Evolutionary conservation across 2,329 filamentous ascomycete species (phyloP).

Genomic region (Verticillium klebahnii): DNA sequence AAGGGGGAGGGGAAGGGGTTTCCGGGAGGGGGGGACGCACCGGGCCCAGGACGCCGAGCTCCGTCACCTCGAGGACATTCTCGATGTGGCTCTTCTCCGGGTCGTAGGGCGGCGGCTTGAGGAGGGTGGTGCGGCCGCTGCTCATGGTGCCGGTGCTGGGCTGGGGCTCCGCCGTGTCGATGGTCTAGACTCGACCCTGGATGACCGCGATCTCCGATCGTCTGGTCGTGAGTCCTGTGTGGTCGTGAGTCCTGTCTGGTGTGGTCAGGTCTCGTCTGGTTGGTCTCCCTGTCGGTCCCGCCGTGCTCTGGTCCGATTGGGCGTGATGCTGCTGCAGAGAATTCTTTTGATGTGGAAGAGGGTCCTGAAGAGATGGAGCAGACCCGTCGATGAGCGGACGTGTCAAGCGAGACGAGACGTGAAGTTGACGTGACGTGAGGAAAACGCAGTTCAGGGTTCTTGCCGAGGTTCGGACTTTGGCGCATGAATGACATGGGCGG

Average conservation of each 20-base stretch:
- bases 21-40: conserved; percentile 39
- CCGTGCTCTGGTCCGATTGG: too few relatives aligned
- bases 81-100: conserved; percentile 75
- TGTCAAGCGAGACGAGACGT: too few relatives aligned
- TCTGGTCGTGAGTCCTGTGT: too few relatives aligned
- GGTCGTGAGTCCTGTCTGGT: too few relatives aligned
- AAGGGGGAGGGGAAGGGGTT: conserved; percentile 6
- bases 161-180: background rate
- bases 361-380: background rate
- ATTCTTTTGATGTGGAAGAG: too few relatives aligned
- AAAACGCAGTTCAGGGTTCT: background rate
- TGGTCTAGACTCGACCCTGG: background rate
- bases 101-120: conserved; percentile 71
- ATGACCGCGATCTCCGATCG: too few relatives aligned
- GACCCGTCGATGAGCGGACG: background rate
- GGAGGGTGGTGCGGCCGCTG: conserved; percentile 48
- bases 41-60: conserved; percentile 69
- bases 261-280: background rate
- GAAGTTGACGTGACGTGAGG: too few relatives aligned
- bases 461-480: background rate
- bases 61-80: conserved; percentile 82
- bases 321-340: too few relatives aligned
- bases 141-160: conserved; percentile 17
- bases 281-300: too few relatives aligned
- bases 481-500: background rate